Evolutionary conservation across 2,329 filamentous ascomycete species (phyloP), one percentile per base, ranked within the genome.

Genomic region (Arachnopeziza araneosa): DNA sequence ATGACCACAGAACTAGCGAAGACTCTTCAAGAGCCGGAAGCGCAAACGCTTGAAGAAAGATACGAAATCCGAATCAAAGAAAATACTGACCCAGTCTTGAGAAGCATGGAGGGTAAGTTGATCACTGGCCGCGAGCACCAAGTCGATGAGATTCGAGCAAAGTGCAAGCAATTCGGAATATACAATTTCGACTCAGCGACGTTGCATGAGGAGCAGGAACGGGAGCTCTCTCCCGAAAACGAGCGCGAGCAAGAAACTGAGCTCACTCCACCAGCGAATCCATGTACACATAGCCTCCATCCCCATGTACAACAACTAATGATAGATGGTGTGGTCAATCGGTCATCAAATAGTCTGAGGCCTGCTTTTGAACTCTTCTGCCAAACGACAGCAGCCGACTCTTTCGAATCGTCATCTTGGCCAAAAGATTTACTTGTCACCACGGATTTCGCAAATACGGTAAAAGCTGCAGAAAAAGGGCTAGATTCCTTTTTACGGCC

Each of bases 181-280:
- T 30, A 66, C 0, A 58, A 70, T 1, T 66, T 77, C 30, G 63
- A 69, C 1, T 66, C 75, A 0, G 74, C 75, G 0, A 71, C 73
- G 0, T 71, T 89, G 0, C 75, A 82, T 2, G 85, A 90, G 66
- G 87, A 91, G 59, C 85, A 90, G 64, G 87, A 91, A 68, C 78
- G 87, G 0, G 88, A 91, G 62, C 74, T 91, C 0, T 77, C 83
- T 0, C 84, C 84, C 0, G 87, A 91, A 63, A 78, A 82, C 0
- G 83, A 90, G 64, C 73, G 80, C 48, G 83, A 90, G 66, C 75
- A 77, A 0, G 74, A 88, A 54, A 65, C 83, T 0, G 74, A 88
- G 64, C 75, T 74, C 1, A 81, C 84, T 0, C 64, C 70, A 0
- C 59, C 71, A 0, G 75, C 75, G 1, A 36, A 67, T 0, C 76